These are phyloP conservation scores for sweet orange (Citrus sinensis) DNA, from an alignment of 345 rosid genomes.

Conservation along the genomic window DNA sequence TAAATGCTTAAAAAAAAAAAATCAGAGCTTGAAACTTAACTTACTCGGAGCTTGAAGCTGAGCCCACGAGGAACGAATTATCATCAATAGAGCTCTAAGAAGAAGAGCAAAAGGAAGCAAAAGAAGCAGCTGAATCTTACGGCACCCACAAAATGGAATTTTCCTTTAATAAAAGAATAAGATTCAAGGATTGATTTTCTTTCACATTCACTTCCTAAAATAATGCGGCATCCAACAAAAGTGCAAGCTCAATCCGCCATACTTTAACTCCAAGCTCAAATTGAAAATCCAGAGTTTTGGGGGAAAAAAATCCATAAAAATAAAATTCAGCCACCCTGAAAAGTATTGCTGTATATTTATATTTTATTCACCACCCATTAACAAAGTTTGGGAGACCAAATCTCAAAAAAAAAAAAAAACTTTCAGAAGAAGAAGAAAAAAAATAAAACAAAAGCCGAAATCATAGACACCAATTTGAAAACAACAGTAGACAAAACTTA, in stretches of 20 bases:
- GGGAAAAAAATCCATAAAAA: neutral
- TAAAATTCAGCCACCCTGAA: neutral
- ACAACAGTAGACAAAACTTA: neutral
- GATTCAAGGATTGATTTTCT: too few relatives aligned
- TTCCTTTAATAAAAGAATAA: too few relatives aligned
- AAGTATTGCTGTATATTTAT: neutral
- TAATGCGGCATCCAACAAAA: too few relatives aligned
- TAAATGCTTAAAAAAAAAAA: too few relatives aligned
- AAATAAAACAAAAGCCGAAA: neutral
- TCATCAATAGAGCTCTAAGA: neutral
- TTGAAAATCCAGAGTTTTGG: neutral
- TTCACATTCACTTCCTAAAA: too few relatives aligned
- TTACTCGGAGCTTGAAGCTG: conserved; percentile 38
- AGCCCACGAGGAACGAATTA: conserved; percentile 8
- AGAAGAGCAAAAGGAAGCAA: neutral
- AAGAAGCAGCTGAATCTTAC: conserved; percentile 28
- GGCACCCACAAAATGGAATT: too few relatives aligned
- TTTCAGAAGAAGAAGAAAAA: neutral
- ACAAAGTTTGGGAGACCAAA: neutral
- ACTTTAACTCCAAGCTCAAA: neutral
- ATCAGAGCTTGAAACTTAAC: too few relatives aligned
- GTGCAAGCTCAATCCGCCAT: too few relatives aligned
- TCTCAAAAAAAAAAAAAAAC: neutral
- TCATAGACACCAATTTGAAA: neutral
- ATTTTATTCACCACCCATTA: neutral